These are phyloP conservation scores for Canavalia gladiata DNA, from an alignment of 306 rosid genomes.

Conservation along the genomic window DNA sequence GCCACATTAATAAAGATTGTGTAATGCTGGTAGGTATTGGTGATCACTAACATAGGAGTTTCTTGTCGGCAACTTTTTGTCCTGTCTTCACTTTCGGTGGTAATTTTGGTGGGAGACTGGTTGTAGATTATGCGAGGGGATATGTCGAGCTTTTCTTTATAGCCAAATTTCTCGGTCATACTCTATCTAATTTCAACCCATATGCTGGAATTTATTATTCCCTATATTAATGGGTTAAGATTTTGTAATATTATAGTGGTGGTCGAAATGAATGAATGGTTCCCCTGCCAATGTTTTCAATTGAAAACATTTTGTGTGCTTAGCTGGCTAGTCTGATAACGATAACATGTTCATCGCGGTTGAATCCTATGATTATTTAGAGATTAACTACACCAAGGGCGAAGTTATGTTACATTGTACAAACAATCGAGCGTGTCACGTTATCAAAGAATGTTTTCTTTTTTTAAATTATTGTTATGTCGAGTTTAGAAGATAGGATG, in stretches of 20 bases:
- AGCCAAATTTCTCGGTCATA: conserved; percentile 50
- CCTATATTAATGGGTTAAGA: conserved; percentile 42
- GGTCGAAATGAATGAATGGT: conserved; percentile 49
- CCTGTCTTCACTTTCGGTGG: conserved; percentile 27
- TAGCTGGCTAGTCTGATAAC: background rate
- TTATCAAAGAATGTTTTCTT: background rate
- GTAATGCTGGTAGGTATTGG: conserved; percentile 62
- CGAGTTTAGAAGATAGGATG: background rate
- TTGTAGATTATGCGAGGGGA: conserved; percentile 64
- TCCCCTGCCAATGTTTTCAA: conserved; percentile 33
- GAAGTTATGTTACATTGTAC: background rate
- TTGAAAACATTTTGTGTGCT: background rate
- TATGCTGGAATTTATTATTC: conserved; percentile 46
- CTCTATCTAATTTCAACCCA: conserved; percentile 59
- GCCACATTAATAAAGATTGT: conserved; percentile 61
- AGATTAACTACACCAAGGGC: background rate
- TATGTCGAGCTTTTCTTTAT: conserved; percentile 50
- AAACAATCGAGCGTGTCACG: background rate
- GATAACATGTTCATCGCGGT: background rate
- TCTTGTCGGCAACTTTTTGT: conserved; percentile 42
- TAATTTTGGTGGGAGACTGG: conserved; percentile 56
- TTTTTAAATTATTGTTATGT: background rate
- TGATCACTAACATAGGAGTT: conserved; percentile 69
- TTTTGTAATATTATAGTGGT: conserved; percentile 60
- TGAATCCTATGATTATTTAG: background rate